Base-by-base conservation (phyloP, 768 basidiomycete genomes). In the Mycena galericulata region DNA sequence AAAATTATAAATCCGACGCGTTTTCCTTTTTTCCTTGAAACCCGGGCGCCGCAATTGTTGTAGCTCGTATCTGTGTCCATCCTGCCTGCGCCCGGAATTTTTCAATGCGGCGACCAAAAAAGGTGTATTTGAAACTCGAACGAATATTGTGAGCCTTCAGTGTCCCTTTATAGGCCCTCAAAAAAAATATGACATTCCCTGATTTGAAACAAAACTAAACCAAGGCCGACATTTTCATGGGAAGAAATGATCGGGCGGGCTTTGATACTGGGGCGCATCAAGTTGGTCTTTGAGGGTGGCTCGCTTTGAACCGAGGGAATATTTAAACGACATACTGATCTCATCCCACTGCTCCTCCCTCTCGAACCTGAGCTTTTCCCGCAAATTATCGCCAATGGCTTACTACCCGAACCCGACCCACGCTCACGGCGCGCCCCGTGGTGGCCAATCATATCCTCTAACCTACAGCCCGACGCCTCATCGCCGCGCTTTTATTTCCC, bases 341-440 rank as follows among this genome's bases (percentile, higher is more conserved):
- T 12, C 22, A 20, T 29, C 34, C 24, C 34, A 2, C 8, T 10
- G 20, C 14, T 27, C n/a, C 17, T 53, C 7, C 29, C 34, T 3
- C 14, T 29, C n/a, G n/a, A n/a, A n/a, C n/a, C n/a, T n/a, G n/a
- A n/a, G n/a, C n/a, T n/a, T n/a, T n/a, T n/a, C n/a, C n/a, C n/a
- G n/a, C n/a, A n/a, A n/a, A n/a, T 38, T 22, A 45, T 4, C 38
- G 24, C 24, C 61, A 63, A 85, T 84, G 84, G 72, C 83, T 12
- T 38, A 62, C 60, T 84, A 84, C 73, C 51, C 76, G 34, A 86
- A 84, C 43, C 81, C 85, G 57, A 80, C 86, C 49, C 86, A 87
- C 64, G 69, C 81, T 32, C 81, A 62, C 7, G 45, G 47, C 34
- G 8, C 83, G n/a, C 73, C 84, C 27, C 73, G 49, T 66, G 70